phyloP scores from a whole-genome alignment of 2,329 filamentous ascomycete species.

The Aspergillus melleus region DNA sequence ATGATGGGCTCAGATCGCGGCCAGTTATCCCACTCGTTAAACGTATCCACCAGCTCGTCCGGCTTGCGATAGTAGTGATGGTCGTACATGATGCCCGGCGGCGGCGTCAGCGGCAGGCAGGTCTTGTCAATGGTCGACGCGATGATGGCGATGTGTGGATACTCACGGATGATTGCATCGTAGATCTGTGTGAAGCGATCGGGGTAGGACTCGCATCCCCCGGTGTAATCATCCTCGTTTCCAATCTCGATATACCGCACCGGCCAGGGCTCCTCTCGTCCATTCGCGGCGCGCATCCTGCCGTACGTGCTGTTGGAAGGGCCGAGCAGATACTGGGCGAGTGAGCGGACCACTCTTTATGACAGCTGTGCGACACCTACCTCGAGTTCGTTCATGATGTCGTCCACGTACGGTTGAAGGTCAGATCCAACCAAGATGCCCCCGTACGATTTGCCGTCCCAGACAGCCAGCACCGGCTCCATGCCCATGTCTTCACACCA shows the following conservation, averaged over 20 bases:
- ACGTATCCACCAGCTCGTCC: slow-evolving; percentile 52
- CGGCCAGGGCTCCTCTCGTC: slow-evolving; percentile 60
- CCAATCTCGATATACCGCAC: slow-evolving; percentile 64
- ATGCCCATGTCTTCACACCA: slow-evolving; percentile 63
- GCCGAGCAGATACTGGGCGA: slow-evolving; percentile 55
- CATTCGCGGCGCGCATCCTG: slow-evolving; percentile 56
- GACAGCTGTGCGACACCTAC: slow-evolving; percentile 7
- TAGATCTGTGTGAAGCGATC: slow-evolving; percentile 61
- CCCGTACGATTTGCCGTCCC: slow-evolving; percentile 56
- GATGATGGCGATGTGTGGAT: slow-evolving; percentile 59
- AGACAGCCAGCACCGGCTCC: slow-evolving; percentile 58
- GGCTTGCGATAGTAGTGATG: slow-evolving; percentile 56
- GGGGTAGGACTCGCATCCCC: slow-evolving; percentile 51
- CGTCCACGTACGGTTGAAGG: slow-evolving; percentile 58
- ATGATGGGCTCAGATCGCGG: slow-evolving; percentile 33
- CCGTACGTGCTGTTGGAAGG: slow-evolving; percentile 57
- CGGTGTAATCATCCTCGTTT: slow-evolving; percentile 65
- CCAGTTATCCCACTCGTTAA: slow-evolving; percentile 57
- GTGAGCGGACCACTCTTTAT: background rate
- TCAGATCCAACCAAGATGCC: slow-evolving; percentile 50
- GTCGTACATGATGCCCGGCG: slow-evolving; percentile 45
- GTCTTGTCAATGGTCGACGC: slow-evolving; percentile 42
- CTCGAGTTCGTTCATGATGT: slow-evolving; percentile 63
- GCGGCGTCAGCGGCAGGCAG: slow-evolving; percentile 29
- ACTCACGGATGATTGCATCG: slow-evolving; percentile 55